Base-by-base conservation (phyloP, 352 stramenopile species). In the Halophytophthora batemanensis region DNA sequence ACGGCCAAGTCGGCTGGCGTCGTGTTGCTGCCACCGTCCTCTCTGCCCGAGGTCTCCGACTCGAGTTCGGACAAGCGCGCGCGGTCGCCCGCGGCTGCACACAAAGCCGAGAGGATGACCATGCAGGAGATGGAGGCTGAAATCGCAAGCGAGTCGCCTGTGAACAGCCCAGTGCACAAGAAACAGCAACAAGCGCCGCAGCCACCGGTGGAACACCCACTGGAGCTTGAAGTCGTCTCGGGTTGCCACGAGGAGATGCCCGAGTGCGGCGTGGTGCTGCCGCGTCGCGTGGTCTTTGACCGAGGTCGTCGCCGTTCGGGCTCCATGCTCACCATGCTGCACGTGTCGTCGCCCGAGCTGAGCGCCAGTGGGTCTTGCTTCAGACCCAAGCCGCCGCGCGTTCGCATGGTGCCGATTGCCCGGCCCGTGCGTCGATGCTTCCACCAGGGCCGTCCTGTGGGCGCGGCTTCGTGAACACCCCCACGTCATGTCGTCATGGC, bases 391-490 rank as follows among this genome's bases (percentile, higher is more conserved):
- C 38, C 34, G n/a, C 64, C 56, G 14, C 22, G 47, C 7, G 55
- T 61, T 8, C 66, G 61, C 13, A 42, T 50, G 18, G 48, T 67
- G 43, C 59, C 59, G 19, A 54, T 80, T 31, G 69, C 71, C 51
- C 73, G 67, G 45, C 74, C 66, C 5, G 69, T 56, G 40, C 75
- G 71, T 21, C 68, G 62, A 38, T 47, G 67, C 22, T 80, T 80
- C 57, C 50, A 61, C 33, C 62, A 77, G 39, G 55, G 69, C 44
- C 52, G 59, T 28, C 41, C 58, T 6, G 57, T 69, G 39, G 25
- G 39, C 12, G 25, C 55, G 43, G 53, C 57, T 13, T 64, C 45
- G 43, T 70, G 41, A 66, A 25, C 35, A 19, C 35, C 6, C 14
- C 17, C 35, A 10, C 6, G 10, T 19, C 6, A 19, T 14, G 12